These are phyloP conservation scores for Lentinula detonsa DNA, from an alignment of 768 basidiomycete species.

Conservation along the genomic window DNA sequence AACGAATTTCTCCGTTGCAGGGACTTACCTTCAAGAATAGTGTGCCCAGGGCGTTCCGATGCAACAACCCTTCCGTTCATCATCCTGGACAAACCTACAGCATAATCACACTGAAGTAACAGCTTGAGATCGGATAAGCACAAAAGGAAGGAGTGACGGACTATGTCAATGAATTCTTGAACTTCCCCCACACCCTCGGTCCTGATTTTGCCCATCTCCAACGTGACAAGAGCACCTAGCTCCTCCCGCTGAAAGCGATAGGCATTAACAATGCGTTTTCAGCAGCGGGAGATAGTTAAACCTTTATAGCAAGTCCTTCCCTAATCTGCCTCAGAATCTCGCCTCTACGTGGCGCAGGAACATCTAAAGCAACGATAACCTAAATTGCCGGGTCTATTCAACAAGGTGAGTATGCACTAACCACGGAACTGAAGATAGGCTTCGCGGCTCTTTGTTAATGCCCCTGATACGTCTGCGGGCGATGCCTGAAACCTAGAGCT, in stretches of 20 bases:
- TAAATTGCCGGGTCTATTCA: background rate
- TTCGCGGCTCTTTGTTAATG: conserved; percentile 64
- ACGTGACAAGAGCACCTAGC: conserved; percentile 76
- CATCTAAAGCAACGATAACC: conserved; percentile 19
- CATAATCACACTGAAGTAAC: conserved; percentile 76
- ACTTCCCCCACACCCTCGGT: conserved; percentile 92
- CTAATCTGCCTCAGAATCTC: conserved; percentile 87
- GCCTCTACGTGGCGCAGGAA: conserved; percentile 85
- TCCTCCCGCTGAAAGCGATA: conserved; percentile 51
- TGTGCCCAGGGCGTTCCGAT: conserved; percentile 87
- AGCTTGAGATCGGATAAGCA: background rate
- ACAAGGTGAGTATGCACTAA: conserved; percentile 16
- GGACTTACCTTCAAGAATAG: conserved; percentile 74
- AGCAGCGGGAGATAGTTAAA: background rate
- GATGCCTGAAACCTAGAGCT: conserved; percentile 43
- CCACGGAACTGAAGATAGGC: conserved; percentile 67
- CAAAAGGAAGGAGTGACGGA: conserved; percentile 28
- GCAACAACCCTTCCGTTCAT: conserved; percentile 88
- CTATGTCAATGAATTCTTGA: conserved; percentile 92
- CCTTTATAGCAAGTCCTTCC: conserved; percentile 45
- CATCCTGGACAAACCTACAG: conserved; percentile 87
- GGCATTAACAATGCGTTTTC: conserved; percentile 47
- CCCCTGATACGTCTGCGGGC: conserved; percentile 63
- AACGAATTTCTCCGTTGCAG: background rate
- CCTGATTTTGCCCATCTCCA: conserved; percentile 90